Percentiles rank a stretch among this genome's conserved stretches.
Evolutionary conservation across 257 asterid species (phyloP).

Genomic region (Solanum sparsipilum): DNA sequence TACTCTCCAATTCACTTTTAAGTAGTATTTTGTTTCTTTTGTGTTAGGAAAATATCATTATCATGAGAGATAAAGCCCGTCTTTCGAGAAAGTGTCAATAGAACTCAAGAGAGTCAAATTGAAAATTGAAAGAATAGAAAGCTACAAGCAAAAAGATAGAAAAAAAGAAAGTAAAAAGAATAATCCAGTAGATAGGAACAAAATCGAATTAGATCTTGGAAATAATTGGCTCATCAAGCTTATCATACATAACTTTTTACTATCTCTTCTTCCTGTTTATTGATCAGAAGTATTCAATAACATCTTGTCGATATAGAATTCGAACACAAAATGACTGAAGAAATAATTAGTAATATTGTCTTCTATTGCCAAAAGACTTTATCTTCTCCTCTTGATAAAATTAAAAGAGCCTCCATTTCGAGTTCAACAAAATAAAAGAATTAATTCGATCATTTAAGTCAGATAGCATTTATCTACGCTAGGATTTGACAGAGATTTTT

Average conservation of each 20-base stretch:
- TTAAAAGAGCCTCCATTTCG: neutral
- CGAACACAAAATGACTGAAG: neutral
- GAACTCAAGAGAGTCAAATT: neutral
- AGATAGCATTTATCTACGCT: too few relatives aligned
- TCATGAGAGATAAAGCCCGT: neutral
- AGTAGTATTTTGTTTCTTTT: neutral
- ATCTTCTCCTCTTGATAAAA: neutral
- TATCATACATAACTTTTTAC: neutral
- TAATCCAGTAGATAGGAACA: neutral
- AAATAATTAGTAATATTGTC: neutral
- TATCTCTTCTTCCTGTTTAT: neutral
- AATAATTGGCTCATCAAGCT: neutral
- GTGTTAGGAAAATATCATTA: neutral
- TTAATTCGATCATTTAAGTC: too few relatives aligned
- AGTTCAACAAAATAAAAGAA: neutral
- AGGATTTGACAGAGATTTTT: neutral
- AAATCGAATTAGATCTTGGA: neutral
- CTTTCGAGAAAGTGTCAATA: neutral
- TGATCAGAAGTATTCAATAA: neutral
- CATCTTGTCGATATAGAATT: neutral
- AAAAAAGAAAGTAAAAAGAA: neutral
- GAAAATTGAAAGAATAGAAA: neutral
- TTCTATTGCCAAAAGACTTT: neutral
- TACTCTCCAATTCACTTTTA: neutral
- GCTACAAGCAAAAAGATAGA: neutral